phyloP scores from a whole-genome alignment of 352 stramenopile species.

The Phytophthora nicotianae region DNA sequence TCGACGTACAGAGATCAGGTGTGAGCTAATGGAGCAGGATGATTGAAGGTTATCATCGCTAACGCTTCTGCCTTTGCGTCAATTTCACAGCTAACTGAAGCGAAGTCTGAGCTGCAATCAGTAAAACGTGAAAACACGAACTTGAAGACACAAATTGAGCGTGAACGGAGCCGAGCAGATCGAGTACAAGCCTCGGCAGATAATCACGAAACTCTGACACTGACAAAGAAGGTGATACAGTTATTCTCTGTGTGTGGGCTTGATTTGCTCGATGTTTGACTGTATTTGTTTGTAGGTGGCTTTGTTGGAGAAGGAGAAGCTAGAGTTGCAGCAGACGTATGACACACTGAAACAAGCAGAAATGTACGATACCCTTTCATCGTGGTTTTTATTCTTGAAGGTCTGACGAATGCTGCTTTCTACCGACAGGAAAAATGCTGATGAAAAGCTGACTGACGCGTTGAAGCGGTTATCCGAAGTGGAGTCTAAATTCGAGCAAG shows the following conservation, averaged over 20 bases:
- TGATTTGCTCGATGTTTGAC: conserved; percentile 1
- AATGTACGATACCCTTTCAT: conserved; percentile 31
- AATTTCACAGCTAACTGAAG: conserved; percentile 52
- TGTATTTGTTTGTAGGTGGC: conserved; percentile 22
- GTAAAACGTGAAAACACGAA: conserved; percentile 55
- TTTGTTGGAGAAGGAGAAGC: conserved; percentile 47
- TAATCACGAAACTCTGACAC: conserved; percentile 37
- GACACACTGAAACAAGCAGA: conserved; percentile 41
- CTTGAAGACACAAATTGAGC: conserved; percentile 54
- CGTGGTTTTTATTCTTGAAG: neutral
- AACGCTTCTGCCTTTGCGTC: conserved; percentile 1
- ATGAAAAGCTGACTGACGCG: conserved; percentile 39
- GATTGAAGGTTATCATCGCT: neutral
- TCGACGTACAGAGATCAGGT: conserved; percentile 79
- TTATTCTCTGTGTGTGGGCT: neutral
- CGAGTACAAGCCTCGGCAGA: conserved; percentile 34
- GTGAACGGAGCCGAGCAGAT: conserved; percentile 42
- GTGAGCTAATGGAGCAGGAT: neutral
- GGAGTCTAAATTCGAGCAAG: conserved; percentile 38
- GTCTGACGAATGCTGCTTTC: conserved; percentile 15
- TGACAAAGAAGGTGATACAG: conserved; percentile 45
- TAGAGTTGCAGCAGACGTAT: conserved; percentile 39
- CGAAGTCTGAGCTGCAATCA: conserved; percentile 57
- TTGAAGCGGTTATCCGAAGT: conserved; percentile 42
- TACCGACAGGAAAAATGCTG: conserved; percentile 36